Evolutionary conservation across 441 rosid genomes (phyloP), one percentile per base, ranked within the genome.

Genomic region (Gossypium trilobum): DNA sequence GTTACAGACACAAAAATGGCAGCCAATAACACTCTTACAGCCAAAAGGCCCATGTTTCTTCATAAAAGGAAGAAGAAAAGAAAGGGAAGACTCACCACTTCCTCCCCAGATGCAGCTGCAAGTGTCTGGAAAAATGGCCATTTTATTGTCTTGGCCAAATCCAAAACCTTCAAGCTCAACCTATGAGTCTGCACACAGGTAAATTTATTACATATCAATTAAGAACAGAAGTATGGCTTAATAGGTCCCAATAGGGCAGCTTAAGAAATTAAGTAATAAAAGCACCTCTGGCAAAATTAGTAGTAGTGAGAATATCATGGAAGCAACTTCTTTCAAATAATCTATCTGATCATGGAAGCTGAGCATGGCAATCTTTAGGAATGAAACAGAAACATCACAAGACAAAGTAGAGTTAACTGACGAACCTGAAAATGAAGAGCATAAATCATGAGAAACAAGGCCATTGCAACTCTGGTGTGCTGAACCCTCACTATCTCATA

Each of bases 261-360:
- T 46, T 55, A 42, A 54, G 39, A 25, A 66, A 77, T 54, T 44
- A 29, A 71, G 70, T 55, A 48, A 36, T 11, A 13, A 19, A 51
- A 51, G 71, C 36, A 90, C 99, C 98, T 90, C 85, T 1, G 97
- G 92, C 25, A 78, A 81, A 78, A 89, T 60, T 67, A 93, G 83
- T 52, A 95, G 96, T 56, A 91, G 82, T 1, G 97, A 97, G 75
- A 96, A 83, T 77, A 93, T 82, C 78, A 87, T 81, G 66, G 95
- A 78, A 78, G 97, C 87, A 66, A 93, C 75, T 85, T 90, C 86
- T 81, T 80, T 81, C 17, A 75, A 76, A 77, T 69, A 77, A 48
- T 84, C 89, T 74, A 74, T 70, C 48, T 83, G 82, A 74, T 80
- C 79, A 51, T 75, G 78, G 69, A 82, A 85, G 70, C 75, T 78